Percentiles rank a stretch among this genome's conserved stretches.
phyloP scores from a whole-genome alignment of 257 asterid genomes.

The Solanum sejunctum region DNA sequence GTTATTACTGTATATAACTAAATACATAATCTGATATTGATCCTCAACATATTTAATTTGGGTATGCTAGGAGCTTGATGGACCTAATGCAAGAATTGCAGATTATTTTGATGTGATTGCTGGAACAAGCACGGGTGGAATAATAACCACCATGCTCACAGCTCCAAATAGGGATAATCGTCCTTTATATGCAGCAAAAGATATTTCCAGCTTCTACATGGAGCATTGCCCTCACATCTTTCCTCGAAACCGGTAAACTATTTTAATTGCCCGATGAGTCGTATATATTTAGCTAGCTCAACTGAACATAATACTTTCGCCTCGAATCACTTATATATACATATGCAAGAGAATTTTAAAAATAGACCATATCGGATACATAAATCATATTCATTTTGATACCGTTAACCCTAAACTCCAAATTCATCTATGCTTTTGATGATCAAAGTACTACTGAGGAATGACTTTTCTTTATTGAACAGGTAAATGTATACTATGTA shows the following conservation, averaged over 20 bases:
- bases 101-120: conserved; percentile 43
- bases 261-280: no score
- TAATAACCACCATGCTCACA: conserved; percentile 31
- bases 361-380: background rate
- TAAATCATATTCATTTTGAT: background rate
- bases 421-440: background rate
- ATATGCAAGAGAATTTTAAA: background rate
- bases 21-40: background rate
- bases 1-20: background rate
- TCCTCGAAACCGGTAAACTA: conserved; percentile 16
- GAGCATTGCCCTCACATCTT: conserved; percentile 24
- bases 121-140: conserved; percentile 44
- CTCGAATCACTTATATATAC: background rate
- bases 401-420: background rate
- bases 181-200: conserved; percentile 30
- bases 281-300: background rate
- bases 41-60: background rate
- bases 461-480: background rate
- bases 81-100: conserved; percentile 30
- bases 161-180: conserved; percentile 20
- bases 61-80: conserved; percentile 24
- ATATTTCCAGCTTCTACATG: conserved; percentile 27
- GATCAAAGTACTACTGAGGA: background rate
- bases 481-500: background rate
- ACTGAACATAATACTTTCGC: background rate